Percentiles rank a stretch among this genome's conserved stretches.
phyloP scores from a whole-genome alignment of 2,329 filamentous ascomycete genomes.

The Colletotrichum aenigma region DNA sequence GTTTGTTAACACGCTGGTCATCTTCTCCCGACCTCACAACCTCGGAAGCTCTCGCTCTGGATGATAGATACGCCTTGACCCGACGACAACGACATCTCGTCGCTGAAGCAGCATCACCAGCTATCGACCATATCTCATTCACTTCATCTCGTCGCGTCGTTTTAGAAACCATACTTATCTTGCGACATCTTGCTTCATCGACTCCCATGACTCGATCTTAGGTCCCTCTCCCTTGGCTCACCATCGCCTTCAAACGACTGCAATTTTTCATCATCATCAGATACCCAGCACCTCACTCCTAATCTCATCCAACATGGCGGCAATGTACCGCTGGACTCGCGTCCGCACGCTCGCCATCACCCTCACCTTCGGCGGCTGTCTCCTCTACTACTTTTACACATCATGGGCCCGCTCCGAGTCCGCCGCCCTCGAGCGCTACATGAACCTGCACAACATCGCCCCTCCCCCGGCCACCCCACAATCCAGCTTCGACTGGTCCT shows the following conservation, averaged over 20 bases:
- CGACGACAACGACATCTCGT: neutral
- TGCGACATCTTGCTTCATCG: neutral
- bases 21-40: neutral
- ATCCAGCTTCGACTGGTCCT: constrained; percentile 42
- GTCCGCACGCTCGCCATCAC: neutral
- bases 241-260: neutral
- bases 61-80: neutral
- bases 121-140: neutral
- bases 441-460: constrained; percentile 30
- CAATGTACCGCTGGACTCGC: constrained; percentile 6
- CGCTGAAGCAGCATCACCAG: neutral
- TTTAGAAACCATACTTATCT: neutral
- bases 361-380: neutral
- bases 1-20: neutral
- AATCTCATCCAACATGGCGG: neutral
- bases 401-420: neutral
- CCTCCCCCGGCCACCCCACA: constrained; percentile 12
- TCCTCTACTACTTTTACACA: constrained; percentile 5
- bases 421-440: constrained; percentile 29
- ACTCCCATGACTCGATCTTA: neutral
- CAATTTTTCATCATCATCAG: neutral
- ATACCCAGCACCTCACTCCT: neutral
- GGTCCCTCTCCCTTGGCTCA: neutral
- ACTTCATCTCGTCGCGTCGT: neutral
- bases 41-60: neutral